Percentiles rank a stretch among this genome's conserved stretches.
phyloP scores from a whole-genome alignment of 371 early-diverging fungal species.

The Mucor mucedo region DNA sequence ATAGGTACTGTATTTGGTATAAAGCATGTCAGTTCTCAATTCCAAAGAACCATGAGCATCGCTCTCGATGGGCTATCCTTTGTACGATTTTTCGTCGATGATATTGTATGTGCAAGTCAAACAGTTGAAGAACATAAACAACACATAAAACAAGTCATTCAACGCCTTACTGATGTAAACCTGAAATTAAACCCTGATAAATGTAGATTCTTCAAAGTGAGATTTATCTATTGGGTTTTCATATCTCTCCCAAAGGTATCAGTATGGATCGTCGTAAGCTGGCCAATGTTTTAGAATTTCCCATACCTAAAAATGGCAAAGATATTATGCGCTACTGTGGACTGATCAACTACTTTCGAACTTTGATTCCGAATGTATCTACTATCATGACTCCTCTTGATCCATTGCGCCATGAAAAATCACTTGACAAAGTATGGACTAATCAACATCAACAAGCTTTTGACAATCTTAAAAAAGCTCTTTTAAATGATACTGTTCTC shows the following conservation, averaged over 20 bases:
- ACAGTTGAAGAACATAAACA: constrained; percentile 10
- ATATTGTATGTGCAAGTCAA: constrained; percentile 9
- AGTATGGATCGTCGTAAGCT: constrained; percentile 21
- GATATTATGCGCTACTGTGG: constrained; percentile 25
- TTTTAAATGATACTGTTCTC: background rate
- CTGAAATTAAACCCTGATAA: constrained; percentile 28
- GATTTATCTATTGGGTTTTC: constrained; percentile 23
- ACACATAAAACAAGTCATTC: constrained; percentile 12
- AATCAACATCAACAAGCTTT: background rate
- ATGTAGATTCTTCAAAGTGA: constrained; percentile 9
- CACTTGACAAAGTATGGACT: constrained; percentile 6
- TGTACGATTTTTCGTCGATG: constrained; percentile 17
- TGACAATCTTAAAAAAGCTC: too few relatives aligned
- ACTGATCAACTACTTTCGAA: constrained; percentile 29
- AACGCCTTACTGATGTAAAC: constrained; percentile 19
- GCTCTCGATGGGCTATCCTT: constrained; percentile 4
- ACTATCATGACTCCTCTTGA: constrained; percentile 3
- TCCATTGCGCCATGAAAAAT: constrained; percentile 3
- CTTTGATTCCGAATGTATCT: background rate
- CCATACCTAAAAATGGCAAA: constrained; percentile 17
- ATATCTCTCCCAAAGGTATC: constrained; percentile 16
- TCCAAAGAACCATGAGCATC: constrained; percentile 10
- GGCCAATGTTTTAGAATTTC: constrained; percentile 17
- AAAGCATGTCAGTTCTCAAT: background rate
- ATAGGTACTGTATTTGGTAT: constrained; percentile 12